A percentile compares a stretch with the other conserved stretches of the same genome.
Conservation (phyloP, 371 early-diverging fungal genomes). For the Mucor plumbeus region DNA sequence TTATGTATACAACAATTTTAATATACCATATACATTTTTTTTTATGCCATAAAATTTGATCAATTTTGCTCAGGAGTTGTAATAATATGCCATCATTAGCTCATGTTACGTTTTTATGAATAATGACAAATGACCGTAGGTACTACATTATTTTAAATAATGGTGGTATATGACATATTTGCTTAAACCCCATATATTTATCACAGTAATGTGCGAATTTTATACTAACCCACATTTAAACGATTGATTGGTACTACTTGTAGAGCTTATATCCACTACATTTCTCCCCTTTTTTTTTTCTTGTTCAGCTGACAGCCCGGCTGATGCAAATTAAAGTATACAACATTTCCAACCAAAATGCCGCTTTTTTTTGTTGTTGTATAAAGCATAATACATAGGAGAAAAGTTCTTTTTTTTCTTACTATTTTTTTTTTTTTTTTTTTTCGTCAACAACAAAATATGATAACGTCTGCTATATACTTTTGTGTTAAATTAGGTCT, state of each 20-base stretch:
- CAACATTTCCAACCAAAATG: conserved; percentile 16
- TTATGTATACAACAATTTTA: no score
- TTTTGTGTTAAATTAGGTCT: conserved; percentile 40
- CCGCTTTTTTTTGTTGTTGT: not conserved
- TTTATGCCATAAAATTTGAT: no score
- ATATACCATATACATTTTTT: no score
- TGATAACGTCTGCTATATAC: conserved; percentile 39
- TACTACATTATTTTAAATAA: not conserved
- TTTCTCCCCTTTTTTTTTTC: not conserved
- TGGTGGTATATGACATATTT: not conserved
- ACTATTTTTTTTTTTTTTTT: conserved; percentile 13
- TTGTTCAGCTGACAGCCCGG: conserved; percentile 14
- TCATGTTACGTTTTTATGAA: no score
- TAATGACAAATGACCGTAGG: no score
- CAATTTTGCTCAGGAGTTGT: no score
- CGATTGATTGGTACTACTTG: not conserved
- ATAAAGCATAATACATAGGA: not conserved
- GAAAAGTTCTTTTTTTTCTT: no score
- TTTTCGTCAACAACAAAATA: conserved; percentile 7
- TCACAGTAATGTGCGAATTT: no score
- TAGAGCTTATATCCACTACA: not conserved
- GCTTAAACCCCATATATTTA: not conserved
- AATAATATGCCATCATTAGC: no score
- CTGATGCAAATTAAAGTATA: conserved; percentile 1
- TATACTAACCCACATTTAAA: no score